Conservation (phyloP, 257 asterid genomes). For the Jasminum sambac region DNA sequence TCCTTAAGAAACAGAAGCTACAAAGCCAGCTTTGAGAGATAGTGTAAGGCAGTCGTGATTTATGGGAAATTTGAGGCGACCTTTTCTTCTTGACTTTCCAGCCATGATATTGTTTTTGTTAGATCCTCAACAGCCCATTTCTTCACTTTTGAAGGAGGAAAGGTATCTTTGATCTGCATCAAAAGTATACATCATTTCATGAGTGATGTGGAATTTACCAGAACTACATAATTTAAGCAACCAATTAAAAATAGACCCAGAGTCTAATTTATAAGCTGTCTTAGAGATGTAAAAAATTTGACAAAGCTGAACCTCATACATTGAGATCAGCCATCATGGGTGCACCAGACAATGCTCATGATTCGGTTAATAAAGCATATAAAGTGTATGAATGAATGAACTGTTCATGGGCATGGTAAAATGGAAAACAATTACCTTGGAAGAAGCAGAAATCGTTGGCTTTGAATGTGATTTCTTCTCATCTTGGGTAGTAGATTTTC, state of each 20-base stretch:
- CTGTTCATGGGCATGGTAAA: background rate
- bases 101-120: conserved; percentile 72
- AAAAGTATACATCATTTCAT: conserved; percentile 28
- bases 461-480: conserved; percentile 41
- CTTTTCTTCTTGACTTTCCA: conserved; percentile 86
- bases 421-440: conserved; percentile 52
- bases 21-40: conserved; percentile 15
- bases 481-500: conserved; percentile 44
- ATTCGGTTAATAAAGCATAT: background rate
- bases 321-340: background rate
- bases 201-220: conserved; percentile 3
- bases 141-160: conserved; percentile 67
- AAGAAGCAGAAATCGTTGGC: conserved; percentile 41
- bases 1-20: background rate
- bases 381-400: conserved; percentile 4
- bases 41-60: conserved; percentile 12
- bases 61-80: conserved; percentile 37
- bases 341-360: background rate
- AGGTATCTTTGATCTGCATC: conserved; percentile 40
- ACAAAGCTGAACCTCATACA: background rate
- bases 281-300: background rate
- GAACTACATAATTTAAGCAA: background rate
- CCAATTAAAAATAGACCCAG: background rate
- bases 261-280: background rate
- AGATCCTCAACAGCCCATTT: conserved; percentile 89